A percentile compares a stretch with the other conserved stretches of the same genome.
Conservation (phyloP, 2,329 filamentous ascomycete genomes). For the Ophiocordyceps robertsii region DNA sequence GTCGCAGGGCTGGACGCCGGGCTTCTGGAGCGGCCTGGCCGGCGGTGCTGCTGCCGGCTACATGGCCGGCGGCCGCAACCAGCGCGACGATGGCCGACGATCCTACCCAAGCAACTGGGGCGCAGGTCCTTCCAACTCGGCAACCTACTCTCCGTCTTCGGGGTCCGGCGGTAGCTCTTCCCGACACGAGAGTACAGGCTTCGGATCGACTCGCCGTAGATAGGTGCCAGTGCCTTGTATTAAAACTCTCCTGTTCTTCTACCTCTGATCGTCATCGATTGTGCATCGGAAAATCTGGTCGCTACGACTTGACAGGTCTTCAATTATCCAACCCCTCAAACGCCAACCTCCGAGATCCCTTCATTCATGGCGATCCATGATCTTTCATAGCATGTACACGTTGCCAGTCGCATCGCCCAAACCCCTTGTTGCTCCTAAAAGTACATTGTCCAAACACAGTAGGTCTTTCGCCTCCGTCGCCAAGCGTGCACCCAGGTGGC, state of each 20-base stretch:
- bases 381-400: conserved; percentile 9
- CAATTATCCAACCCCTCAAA: conserved; percentile 8
- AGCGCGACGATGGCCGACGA: conserved; percentile 14
- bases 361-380: background rate
- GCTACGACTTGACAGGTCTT: conserved; percentile 1
- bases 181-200: conserved; percentile 57
- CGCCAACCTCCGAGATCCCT: conserved; percentile 1
- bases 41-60: conserved; percentile 59
- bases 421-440: conserved; percentile 7
- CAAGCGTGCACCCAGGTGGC: background rate
- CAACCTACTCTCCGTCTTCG: conserved; percentile 18
- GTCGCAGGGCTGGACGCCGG: conserved; percentile 48
- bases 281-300: background rate
- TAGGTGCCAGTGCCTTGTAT: conserved; percentile 12
- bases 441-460: conserved; percentile 13
- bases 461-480: background rate
- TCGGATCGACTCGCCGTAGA: conserved; percentile 53
- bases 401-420: conserved; percentile 4
- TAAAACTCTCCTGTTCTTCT: background rate
- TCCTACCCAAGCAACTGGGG: conserved; percentile 18
- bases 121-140: conserved; percentile 5
- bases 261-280: background rate
- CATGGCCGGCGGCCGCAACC: conserved; percentile 39
- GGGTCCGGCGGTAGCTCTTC: conserved; percentile 24
- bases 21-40: conserved; percentile 60